phyloP scores from a whole-genome alignment of 441 rosid species.

The Brassica balearica region DNA sequence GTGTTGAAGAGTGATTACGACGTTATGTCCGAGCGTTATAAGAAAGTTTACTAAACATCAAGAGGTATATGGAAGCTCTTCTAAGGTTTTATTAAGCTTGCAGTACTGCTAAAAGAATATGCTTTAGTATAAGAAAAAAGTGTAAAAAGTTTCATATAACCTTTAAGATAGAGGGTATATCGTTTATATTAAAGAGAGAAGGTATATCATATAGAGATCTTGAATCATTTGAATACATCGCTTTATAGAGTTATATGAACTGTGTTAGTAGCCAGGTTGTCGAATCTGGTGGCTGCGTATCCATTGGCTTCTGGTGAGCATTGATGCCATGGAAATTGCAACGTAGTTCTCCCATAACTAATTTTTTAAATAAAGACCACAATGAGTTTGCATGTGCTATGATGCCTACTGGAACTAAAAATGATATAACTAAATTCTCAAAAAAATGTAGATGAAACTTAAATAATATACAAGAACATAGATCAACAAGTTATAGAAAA shows the following conservation, averaged over 20 bases:
- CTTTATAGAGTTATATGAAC: not conserved
- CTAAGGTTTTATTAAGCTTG: not conserved
- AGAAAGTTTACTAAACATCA: not conserved
- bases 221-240: not conserved
- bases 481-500: no score
- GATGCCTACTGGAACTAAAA: no score
- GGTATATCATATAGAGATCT: not conserved
- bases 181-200: not conserved
- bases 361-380: no score
- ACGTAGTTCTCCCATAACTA: not conserved
- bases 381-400: no score
- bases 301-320: not conserved
- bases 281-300: not conserved
- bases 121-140: not conserved
- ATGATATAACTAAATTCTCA: not conserved
- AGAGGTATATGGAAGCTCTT: not conserved
- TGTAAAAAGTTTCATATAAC: not conserved
- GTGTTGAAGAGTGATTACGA: not conserved
- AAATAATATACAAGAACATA: not conserved
- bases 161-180: not conserved
- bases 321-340: not conserved
- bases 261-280: not conserved
- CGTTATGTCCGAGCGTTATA: not conserved
- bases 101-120: not conserved
- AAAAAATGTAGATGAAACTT: not conserved